Percentiles rank a stretch among this genome's conserved stretches.
Evolutionary conservation across 2,329 filamentous ascomycete species (phyloP).

Genomic region (Alternaria longipes): DNA sequence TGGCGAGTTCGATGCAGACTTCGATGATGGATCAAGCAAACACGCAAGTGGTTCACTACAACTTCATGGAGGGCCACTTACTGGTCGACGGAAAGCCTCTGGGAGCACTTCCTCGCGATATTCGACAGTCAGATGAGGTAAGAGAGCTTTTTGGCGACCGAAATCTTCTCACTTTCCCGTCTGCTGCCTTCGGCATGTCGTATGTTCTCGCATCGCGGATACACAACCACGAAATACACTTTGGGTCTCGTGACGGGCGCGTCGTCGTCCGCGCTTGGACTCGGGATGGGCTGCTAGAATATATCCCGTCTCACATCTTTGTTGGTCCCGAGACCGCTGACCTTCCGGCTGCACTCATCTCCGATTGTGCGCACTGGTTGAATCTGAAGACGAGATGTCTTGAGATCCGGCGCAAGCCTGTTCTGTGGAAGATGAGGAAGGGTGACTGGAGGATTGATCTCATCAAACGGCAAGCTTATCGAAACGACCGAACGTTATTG

Average conservation of each 20-base stretch:
- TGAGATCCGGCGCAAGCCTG: conserved; percentile 60
- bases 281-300: conserved; percentile 38
- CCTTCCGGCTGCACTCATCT: conserved; percentile 60
- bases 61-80: conserved; percentile 58
- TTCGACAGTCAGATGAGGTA: conserved; percentile 56
- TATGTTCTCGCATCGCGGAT: conserved; percentile 50
- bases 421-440: conserved; percentile 49
- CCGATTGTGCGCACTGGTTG: conserved; percentile 67
- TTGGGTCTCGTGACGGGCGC: conserved; percentile 56
- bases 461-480: conserved; percentile 33
- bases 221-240: conserved; percentile 59
- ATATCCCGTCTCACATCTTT: conserved; percentile 49
- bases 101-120: conserved; percentile 62
- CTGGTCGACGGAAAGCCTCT: conserved; percentile 58
- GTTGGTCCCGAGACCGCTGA: conserved; percentile 48
- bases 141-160: conserved; percentile 64
- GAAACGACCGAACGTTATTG: conserved; percentile 44
- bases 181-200: conserved; percentile 61
- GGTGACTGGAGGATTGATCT: conserved; percentile 54
- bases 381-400: conserved; percentile 56
- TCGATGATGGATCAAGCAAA: conserved; percentile 21
- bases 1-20: conserved; percentile 8
- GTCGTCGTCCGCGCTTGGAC: conserved; percentile 56
- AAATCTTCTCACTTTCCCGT: conserved; percentile 62
- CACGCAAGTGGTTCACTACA: conserved; percentile 52